phyloP scores from a whole-genome alignment of 306 rosid species.

The Castanea mollissima region DNA sequence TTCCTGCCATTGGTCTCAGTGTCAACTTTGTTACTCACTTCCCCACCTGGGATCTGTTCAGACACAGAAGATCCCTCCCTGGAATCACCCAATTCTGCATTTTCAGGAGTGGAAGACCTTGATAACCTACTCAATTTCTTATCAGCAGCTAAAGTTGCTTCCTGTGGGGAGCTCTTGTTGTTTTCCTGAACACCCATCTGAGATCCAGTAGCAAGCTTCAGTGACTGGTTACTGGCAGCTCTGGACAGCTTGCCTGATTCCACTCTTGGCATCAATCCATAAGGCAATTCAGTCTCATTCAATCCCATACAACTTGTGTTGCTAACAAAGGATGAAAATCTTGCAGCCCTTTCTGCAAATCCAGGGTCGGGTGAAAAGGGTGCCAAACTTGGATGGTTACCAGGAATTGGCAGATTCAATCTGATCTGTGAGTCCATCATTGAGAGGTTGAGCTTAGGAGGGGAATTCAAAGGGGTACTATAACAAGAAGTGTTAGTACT shows the following conservation, averaged over 20 bases:
- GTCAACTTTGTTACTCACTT: conserved; percentile 31
- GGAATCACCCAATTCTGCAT: conserved; percentile 44
- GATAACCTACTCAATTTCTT: conserved; percentile 35
- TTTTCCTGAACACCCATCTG: conserved; percentile 34
- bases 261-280: conserved; percentile 30
- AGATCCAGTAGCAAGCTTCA: conserved; percentile 26
- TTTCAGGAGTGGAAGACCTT: conserved; percentile 49
- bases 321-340: conserved; percentile 42
- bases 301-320: conserved; percentile 19
- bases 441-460: conserved; percentile 49
- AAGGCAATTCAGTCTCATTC: conserved; percentile 36
- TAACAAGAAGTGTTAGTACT: conserved; percentile 49
- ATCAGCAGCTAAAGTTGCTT: conserved; percentile 20
- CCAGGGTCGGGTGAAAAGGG: conserved; percentile 56
- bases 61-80: conserved; percentile 59
- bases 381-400: conserved; percentile 30
- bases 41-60: conserved; percentile 50
- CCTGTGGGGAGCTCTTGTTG: conserved; percentile 20
- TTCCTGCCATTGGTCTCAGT: conserved; percentile 30
- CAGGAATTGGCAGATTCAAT: conserved; percentile 19
- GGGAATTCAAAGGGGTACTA: conserved; percentile 55
- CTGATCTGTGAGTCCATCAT: conserved; percentile 34
- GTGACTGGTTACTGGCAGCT: conserved; percentile 33
- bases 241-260: conserved; percentile 34
- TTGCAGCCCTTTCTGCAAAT: conserved; percentile 54